These are phyloP conservation scores for Cunninghamia lanceolata DNA, from an alignment of 75 land plant genomes.

Conservation along the genomic window DNA sequence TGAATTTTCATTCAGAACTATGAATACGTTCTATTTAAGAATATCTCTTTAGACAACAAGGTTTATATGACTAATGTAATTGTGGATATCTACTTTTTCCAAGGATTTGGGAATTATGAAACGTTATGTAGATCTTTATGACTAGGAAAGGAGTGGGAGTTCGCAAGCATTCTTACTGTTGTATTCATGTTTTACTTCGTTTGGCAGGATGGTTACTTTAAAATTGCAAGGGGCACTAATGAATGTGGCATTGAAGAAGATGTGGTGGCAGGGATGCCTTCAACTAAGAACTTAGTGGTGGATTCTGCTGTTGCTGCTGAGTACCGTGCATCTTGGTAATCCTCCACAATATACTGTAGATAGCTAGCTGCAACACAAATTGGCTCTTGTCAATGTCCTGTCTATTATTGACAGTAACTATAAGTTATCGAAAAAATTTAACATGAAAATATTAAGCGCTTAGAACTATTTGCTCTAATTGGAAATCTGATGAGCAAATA, in stretches of 20 bases:
- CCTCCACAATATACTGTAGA: background rate
- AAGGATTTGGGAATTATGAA: background rate
- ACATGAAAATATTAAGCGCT: background rate
- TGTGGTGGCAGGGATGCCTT: slow-evolving; percentile 77
- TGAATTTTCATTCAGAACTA: background rate
- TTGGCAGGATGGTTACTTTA: slow-evolving; percentile 71
- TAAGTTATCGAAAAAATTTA: too few species aligned
- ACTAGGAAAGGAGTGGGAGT: background rate
- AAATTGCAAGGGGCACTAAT: slow-evolving; percentile 66
- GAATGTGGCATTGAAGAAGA: slow-evolving; percentile 77
- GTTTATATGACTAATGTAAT: background rate
- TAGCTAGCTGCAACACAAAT: background rate
- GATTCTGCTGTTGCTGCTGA: background rate
- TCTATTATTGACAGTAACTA: too few species aligned
- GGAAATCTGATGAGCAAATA: background rate
- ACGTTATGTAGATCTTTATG: background rate
- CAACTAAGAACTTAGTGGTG: slow-evolving; percentile 47
- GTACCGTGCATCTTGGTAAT: background rate
- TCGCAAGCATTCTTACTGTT: background rate
- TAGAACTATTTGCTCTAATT: background rate
- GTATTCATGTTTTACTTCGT: background rate
- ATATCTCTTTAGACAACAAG: background rate
- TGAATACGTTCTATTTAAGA: background rate
- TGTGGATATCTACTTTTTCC: background rate
- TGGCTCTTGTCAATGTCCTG: background rate